These are phyloP conservation scores for Carpinus viminea DNA, from an alignment of 306 rosid genomes.

Conservation along the genomic window DNA sequence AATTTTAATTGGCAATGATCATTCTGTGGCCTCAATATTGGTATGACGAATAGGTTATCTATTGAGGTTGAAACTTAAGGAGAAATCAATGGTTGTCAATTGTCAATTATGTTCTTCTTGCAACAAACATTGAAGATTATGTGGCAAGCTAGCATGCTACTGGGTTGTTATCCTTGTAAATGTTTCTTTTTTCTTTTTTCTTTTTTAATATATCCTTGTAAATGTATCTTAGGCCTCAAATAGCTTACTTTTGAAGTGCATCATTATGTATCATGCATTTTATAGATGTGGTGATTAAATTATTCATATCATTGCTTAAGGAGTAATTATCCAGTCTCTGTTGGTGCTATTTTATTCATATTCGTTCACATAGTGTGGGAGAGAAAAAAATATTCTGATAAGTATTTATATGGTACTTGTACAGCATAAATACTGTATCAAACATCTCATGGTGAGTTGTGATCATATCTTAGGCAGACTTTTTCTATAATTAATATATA, in stretches of 20 bases:
- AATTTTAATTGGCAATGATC: neutral
- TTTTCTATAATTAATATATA: neutral
- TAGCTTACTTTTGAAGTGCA: neutral
- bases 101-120: neutral
- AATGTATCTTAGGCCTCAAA: neutral
- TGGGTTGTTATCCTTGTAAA: neutral
- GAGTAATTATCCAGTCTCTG: neutral
- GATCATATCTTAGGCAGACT: neutral
- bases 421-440: neutral
- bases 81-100: neutral
- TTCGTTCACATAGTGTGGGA: neutral
- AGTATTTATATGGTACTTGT: neutral
- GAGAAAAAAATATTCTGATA: too few species aligned
- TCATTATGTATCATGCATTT: neutral
- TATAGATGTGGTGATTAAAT: neutral
- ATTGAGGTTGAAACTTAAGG: neutral
- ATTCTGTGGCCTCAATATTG: neutral
- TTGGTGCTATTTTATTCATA: neutral
- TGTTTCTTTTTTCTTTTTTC: neutral
- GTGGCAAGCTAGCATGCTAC: neutral
- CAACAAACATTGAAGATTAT: neutral
- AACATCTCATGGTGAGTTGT: neutral
- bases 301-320: neutral
- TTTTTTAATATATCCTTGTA: too few species aligned
- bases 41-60: neutral